Base-by-base conservation (phyloP, 2,329 filamentous ascomycete genomes). In the Zymoseptoria tritici region DNA sequence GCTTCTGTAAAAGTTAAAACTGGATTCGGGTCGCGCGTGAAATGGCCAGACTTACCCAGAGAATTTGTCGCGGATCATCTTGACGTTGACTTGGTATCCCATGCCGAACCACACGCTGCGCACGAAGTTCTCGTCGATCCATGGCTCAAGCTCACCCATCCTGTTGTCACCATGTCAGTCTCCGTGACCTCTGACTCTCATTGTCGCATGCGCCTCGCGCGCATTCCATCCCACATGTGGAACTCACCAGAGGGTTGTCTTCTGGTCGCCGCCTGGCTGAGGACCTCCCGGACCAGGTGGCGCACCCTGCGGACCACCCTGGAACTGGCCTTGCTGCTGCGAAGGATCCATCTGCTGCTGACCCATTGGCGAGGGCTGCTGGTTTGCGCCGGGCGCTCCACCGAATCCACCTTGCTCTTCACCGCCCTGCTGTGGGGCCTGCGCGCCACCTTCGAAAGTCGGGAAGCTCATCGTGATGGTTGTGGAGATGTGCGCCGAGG, bases 81-180 rank as follows among this genome's bases (percentile, higher is more conserved):
- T 99, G 70, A 99, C 94, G 70, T 97, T 97, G 70, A 99, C 94
- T 65, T 86, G 86, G 78, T 97, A 94, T 68, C 89, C 91, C 79
- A 96, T 89, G 70, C 92, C 86, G 72, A 91, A 96, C 83, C 91
- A 97, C 52, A 97, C 86, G 69, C 89, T 94, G 78, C 95, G 92
- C 73, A 99, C 90, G 76, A 97, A 99, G 78, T 93, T 95, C 80
- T 99, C 94, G 70, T 99, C 94, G 79, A 99, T 97, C 94, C 94
- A 99, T 26, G 91, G 90, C 77, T 97, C 93, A 65, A 99, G 88
- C 76, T 99, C 94, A 68, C 94, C 94, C 94, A 99, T 99, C 93
- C 92, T 96, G 67, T 54, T n/a, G 21, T 29, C 16, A n/a, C 36
- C 36, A n/a, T n/a, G 36, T 46, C 16, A 46, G 36, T n/a, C 36